Base-by-base conservation (phyloP, 371 early-diverging fungal species). In the Aphelidium insulamus region DNA sequence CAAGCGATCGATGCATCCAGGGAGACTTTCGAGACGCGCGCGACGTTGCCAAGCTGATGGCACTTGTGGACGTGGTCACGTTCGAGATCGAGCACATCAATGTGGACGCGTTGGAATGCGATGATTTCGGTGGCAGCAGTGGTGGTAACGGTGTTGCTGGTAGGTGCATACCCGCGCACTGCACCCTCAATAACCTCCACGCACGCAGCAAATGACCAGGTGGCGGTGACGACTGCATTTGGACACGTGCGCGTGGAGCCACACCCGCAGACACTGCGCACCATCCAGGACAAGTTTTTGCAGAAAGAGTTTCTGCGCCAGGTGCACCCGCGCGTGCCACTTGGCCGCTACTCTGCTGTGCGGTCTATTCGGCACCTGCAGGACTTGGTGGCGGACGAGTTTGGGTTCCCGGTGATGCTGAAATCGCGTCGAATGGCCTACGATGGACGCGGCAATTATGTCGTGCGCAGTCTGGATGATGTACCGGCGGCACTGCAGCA, bases 21-120 rank as follows among this genome's bases (percentile, higher is more conserved):
- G 86, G 85, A 23, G 64, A 61, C 9, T 94, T 91, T 49, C 70
- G 66, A 23, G 77, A 84, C 39, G 51, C 72, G 0, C 53, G 39
- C 30, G 67, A 72, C 36, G 79, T 94, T 37, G 47, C 48, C 24
- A 65, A 73, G 38, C 61, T 94, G 3, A 79, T 84, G 16, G 35
- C 45, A 12, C 43, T 60, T 15, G 75, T 70, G 21, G 73, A 83
- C 41, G 69, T 90, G 14, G 54, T 91, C 28, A 94, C 95, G 0
- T 76, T 84, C 11, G 92, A 94, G 55, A 91, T 94, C 36, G 95
- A 94, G 56, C 95, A 94, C 44, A 85, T 94, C 21, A 67, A 91
- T 54, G 61, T 72, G 26, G 54, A 60, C 5, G 72, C 77, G 15
- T 66, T 91, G 6, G 69, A 60, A 6, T n/a, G n/a, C n/a, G n/a